Evolutionary conservation across 1,284 basidiomycete species (phyloP).

Genomic region (Ustilago curta): DNA sequence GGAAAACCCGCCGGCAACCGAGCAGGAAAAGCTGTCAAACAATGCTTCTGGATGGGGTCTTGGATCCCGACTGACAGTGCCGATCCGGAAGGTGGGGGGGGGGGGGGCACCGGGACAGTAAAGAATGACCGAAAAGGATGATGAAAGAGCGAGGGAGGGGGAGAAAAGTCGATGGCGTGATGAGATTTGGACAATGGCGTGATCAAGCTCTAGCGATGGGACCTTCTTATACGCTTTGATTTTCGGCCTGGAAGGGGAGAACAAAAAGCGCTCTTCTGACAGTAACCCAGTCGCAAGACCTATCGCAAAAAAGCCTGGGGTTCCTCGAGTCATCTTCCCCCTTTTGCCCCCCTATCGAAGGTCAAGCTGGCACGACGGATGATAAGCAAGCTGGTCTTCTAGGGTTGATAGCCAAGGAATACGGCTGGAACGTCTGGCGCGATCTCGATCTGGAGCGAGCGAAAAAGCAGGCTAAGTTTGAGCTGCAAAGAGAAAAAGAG

Average conservation of each 20-base stretch:
- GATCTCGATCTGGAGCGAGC: constrained; percentile 8
- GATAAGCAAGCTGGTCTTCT: background rate
- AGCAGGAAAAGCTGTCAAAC: background rate
- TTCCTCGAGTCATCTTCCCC: background rate
- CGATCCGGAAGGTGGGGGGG: too few species aligned
- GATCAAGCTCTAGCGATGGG: constrained; percentile 14
- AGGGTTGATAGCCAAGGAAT: background rate
- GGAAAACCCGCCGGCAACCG: too few species aligned
- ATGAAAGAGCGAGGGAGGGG: constrained; percentile 5
- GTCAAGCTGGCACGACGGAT: background rate
- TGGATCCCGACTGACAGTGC: background rate
- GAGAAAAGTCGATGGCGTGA: constrained; percentile 30
- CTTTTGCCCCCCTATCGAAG: background rate
- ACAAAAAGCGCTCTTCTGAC: background rate
- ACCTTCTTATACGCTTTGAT: constrained; percentile 26
- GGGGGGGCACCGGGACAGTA: background rate
- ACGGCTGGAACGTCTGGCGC: constrained; percentile 7
- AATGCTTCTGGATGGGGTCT: background rate
- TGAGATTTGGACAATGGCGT: constrained; percentile 23
- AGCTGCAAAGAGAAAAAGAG: too few species aligned
- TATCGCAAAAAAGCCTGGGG: background rate
- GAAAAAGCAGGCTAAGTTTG: background rate
- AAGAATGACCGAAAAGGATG: background rate
- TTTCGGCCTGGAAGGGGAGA: background rate
- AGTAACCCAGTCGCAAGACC: background rate